Evolutionary conservation across 768 basidiomycete species (phyloP).

Genomic region (Calocera cornea): DNA sequence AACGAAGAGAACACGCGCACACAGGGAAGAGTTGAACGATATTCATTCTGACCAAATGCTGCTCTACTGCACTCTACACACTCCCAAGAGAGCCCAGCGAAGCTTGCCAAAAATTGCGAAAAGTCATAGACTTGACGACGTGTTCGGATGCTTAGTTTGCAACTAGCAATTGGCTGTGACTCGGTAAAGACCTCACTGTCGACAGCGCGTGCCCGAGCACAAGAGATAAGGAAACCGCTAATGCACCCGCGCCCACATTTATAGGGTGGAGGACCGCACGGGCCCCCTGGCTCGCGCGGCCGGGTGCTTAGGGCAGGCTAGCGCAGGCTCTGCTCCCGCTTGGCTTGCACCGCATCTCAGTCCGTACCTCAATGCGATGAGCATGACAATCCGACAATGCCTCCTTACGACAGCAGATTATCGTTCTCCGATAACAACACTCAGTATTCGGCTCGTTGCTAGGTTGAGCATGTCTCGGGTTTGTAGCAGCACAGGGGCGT

Average conservation of each 20-base stretch:
- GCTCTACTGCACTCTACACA: background rate
- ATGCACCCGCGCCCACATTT: slow-evolving; percentile 31
- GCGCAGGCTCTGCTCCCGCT: background rate
- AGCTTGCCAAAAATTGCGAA: slow-evolving; percentile 78
- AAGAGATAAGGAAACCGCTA: slow-evolving; percentile 47
- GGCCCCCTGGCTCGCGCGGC: slow-evolving; percentile 27
- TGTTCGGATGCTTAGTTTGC: slow-evolving; percentile 95
- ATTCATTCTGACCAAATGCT: background rate
- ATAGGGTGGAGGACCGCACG: slow-evolving; percentile 31
- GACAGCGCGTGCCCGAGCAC: slow-evolving; percentile 93
- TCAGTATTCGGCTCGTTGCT: no score
- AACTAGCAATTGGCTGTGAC: slow-evolving; percentile 92
- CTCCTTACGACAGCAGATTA: background rate
- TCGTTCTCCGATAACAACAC: background rate
- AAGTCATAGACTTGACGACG: slow-evolving; percentile 76
- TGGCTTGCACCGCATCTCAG: background rate
- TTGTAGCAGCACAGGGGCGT: no score
- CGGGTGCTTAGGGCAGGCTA: background rate
- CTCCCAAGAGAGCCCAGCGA: background rate
- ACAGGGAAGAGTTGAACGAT: no score
- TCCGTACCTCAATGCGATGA: background rate
- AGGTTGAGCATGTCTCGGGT: background rate
- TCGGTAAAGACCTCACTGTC: slow-evolving; percentile 93
- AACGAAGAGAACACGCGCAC: no score
- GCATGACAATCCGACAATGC: background rate